A percentile compares a stretch with the other conserved stretches of the same genome.
These are phyloP conservation scores for Microcos paniculata DNA, from an alignment of 345 rosid species.

Conservation along the genomic window DNA sequence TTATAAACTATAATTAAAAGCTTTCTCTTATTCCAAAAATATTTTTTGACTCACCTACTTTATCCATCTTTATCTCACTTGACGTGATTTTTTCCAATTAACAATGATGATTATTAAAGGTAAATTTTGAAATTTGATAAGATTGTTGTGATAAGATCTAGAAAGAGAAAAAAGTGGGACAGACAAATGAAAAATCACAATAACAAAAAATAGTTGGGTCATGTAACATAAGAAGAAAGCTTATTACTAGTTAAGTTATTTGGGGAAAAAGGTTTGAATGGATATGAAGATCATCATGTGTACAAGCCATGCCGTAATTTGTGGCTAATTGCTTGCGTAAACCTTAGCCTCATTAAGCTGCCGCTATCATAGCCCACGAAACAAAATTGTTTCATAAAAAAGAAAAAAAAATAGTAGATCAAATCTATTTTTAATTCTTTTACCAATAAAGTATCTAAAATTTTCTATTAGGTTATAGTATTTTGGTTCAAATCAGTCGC, in stretches of 20 bases:
- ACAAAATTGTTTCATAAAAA: not conserved
- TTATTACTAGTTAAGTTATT: not conserved
- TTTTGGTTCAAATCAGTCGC: not conserved
- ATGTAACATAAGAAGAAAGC: not conserved
- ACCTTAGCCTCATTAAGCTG: not conserved
- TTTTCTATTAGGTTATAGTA: not conserved
- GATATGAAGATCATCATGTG: not conserved
- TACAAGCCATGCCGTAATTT: conserved; percentile 13
- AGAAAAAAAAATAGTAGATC: not conserved
- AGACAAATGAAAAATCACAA: too few relatives aligned
- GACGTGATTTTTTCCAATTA: too few relatives aligned
- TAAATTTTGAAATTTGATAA: too few relatives aligned
- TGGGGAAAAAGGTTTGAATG: not conserved
- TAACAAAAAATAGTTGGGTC: too few relatives aligned
- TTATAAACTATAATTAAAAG: not conserved
- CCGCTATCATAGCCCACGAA: not conserved
- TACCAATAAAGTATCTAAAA: not conserved
- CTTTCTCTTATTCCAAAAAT: too few relatives aligned
- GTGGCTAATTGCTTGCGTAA: conserved; percentile 21
- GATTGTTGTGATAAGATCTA: too few relatives aligned
- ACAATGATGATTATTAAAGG: too few relatives aligned
- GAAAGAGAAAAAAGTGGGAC: too few relatives aligned
- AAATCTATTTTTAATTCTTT: not conserved
- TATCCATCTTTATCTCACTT: too few relatives aligned
- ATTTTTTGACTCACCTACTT: too few relatives aligned